These are phyloP conservation scores for Epichloe brachyelytri DNA, from an alignment of 2,329 filamentous ascomycete genomes.

Conservation along the genomic window DNA sequence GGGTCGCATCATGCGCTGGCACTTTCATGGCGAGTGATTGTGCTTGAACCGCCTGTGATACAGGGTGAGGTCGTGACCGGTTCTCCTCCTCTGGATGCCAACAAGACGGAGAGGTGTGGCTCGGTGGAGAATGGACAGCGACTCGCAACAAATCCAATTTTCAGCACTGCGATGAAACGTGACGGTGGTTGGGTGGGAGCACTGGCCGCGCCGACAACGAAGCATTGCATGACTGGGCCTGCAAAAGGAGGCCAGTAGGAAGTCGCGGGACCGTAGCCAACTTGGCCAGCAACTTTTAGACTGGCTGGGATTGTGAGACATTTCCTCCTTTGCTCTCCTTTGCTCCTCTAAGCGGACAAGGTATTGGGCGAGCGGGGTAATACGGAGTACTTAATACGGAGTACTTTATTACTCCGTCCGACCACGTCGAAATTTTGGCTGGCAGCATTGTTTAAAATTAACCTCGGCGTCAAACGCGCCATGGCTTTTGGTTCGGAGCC, in stretches of 20 bases:
- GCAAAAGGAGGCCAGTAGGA: not conserved
- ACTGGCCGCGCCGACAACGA: constrained; percentile 34
- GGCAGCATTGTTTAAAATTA: not conserved
- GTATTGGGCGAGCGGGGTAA: not conserved
- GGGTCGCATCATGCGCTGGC: constrained; percentile 36
- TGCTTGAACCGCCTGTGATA: constrained; percentile 20
- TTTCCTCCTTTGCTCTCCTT: not conserved
- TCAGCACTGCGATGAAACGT: constrained; percentile 14
- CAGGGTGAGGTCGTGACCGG: constrained; percentile 23
- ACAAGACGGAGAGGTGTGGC: constrained; percentile 17
- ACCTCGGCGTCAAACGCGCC: not conserved
- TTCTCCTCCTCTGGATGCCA: constrained; percentile 19
- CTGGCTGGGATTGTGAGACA: not conserved
- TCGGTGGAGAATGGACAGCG: constrained; percentile 15
- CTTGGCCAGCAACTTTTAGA: not conserved
- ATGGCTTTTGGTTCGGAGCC: not conserved
- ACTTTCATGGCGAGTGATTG: constrained; percentile 23
- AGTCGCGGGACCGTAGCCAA: not conserved
- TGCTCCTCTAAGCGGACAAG: not conserved
- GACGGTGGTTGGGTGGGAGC: constrained; percentile 13
- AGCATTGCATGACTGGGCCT: constrained; percentile 23
- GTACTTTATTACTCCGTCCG: not conserved
- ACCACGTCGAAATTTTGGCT: not conserved
- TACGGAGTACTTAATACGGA: too few species aligned
- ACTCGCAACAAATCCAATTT: constrained; percentile 9